These are phyloP conservation scores for Telopea speciosissima DNA, from an alignment of 177 flowering plant genomes.

Conservation along the genomic window DNA sequence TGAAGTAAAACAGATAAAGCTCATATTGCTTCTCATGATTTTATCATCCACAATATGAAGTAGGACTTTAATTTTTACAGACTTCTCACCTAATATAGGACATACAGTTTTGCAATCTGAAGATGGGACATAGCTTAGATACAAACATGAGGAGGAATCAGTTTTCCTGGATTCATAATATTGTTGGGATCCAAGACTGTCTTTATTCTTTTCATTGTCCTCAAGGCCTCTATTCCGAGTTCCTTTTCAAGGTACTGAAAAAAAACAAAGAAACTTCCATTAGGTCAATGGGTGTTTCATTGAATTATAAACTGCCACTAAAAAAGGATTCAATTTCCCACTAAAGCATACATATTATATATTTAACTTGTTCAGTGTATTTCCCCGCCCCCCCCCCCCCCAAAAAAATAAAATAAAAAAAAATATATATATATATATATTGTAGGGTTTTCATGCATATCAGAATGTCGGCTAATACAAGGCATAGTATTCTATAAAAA, in stretches of 20 bases:
- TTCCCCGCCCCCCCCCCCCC: no score
- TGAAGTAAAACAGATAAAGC: neutral
- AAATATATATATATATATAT: no score
- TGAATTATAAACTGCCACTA: neutral
- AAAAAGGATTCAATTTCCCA: neutral
- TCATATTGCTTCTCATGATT: neutral
- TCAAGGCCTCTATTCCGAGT: constrained; percentile 72
- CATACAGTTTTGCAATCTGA: neutral
- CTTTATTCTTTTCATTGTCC: constrained; percentile 81
- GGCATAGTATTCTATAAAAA: no score
- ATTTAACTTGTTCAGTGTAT: neutral
- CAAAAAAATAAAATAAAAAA: no score
- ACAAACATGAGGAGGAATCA: constrained; percentile 93
- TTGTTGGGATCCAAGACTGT: constrained; percentile 81
- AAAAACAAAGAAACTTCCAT: constrained; percentile 5
- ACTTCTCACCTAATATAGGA: neutral
- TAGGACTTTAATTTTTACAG: neutral
- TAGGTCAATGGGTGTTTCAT: neutral
- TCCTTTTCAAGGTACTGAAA: constrained; percentile 88
- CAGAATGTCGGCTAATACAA: neutral
- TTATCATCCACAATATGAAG: neutral
- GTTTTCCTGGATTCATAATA: constrained; percentile 94
- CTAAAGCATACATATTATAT: neutral
- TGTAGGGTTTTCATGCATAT: neutral
- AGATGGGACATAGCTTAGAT: constrained; percentile 25